Evolutionary conservation across 164 flowering plant species (phyloP), one percentile per base, ranked within the genome.

Genomic region (Hamamelis virginiana): DNA sequence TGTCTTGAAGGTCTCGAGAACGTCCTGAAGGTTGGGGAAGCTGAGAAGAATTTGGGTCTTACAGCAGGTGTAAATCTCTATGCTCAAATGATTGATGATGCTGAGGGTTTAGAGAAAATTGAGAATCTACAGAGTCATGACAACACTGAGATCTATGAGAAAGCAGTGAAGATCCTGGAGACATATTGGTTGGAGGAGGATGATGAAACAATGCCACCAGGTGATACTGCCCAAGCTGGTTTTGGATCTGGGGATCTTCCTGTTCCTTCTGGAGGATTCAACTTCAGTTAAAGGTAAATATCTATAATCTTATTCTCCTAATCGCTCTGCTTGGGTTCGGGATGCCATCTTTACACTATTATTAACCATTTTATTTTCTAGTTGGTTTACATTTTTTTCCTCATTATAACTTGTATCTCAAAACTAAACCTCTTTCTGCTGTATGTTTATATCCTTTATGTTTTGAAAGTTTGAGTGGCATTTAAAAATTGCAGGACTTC

Each of bases 1-100:
- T 84, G 87, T 64, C 59, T 84, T 21, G 87, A 84, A 64, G 87
- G 84, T 15, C 82, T 84, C 51, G 87, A 84, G 26, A 84, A 84
- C 75, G 82, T 84, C 23, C 75, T 84, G 74, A 82, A 84, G 81
- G 82, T 78, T 25, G 87, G 87, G 50, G 87, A 84, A 69, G 84
- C 84, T 16, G 87, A 84, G 44, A 84, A 80, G 74, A 77, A 75
- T 45, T 18, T 64, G 58, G 85, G 82, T 11, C 43, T 19, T 52
- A 63, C 69, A 18, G 82, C 75, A 19, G 82, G 69, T 28, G 81
- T 80, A 0, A 84, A 84, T 66, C 60, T 77, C 1, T 84, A 67
- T 77, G 82, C 84, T 4, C 85, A 82, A 63, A 68, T 76, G 80
- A 80, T 83, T 55, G 86, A 83, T 45, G 86, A 83, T 65, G 81